Conservation (phyloP, 345 rosid genomes). For the Heritiera littoralis region DNA sequence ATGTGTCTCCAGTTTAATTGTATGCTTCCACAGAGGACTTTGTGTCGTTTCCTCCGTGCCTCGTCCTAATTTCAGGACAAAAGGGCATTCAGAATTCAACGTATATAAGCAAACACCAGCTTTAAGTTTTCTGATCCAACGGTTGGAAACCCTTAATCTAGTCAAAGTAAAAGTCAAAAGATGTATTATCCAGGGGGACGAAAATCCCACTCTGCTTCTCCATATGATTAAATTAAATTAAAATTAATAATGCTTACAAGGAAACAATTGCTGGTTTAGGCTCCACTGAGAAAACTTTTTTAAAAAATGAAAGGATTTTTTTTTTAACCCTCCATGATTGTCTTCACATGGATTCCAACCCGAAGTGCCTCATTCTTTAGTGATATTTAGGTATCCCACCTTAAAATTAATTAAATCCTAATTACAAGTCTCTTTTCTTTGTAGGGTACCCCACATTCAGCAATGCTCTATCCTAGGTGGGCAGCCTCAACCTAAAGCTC, state of each 20-base stretch:
- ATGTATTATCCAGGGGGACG: slow-evolving; percentile 29
- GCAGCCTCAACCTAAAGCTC: not conserved
- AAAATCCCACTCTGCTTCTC: slow-evolving; percentile 37
- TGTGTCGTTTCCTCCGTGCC: not conserved
- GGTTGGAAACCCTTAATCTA: slow-evolving; percentile 22
- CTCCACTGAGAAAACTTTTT: slow-evolving; percentile 23
- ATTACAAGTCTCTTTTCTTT: too few species aligned
- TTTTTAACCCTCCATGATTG: slow-evolving; percentile 33
- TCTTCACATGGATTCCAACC: slow-evolving; percentile 52
- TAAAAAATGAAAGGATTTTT: not conserved
- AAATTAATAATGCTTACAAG: slow-evolving; percentile 12
- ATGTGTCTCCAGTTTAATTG: not conserved
- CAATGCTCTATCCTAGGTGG: slow-evolving; percentile 16
- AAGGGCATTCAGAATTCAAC: not conserved
- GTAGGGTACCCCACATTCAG: slow-evolving; percentile 8
- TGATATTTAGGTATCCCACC: slow-evolving; percentile 11
- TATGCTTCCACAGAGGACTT: not conserved
- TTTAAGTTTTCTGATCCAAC: slow-evolving; percentile 18
- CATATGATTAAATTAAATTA: not conserved
- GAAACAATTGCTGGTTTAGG: slow-evolving; percentile 17
- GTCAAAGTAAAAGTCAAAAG: slow-evolving; percentile 35
- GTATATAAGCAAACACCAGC: not conserved
- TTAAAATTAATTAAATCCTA: too few species aligned
- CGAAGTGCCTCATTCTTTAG: slow-evolving; percentile 22
- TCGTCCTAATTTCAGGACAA: slow-evolving; percentile 4